Evolutionary conservation across 2,329 filamentous ascomycete species (phyloP).

Genomic region (Arthrobotrys sphaeroides): DNA sequence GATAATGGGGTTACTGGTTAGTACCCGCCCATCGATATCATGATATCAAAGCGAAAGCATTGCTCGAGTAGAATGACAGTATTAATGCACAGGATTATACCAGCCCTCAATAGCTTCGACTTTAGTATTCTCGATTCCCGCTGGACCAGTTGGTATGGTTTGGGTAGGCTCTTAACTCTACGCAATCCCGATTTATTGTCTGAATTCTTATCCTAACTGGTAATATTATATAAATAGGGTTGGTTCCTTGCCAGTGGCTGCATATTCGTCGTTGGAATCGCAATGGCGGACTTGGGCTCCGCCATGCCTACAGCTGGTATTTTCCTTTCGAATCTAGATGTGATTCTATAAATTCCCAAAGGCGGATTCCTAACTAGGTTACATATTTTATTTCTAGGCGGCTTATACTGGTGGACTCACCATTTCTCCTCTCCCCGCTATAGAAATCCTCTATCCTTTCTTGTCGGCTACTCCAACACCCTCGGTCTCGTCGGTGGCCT

Average conservation of each 20-base stretch:
- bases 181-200: no score
- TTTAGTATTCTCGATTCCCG: slow-evolving; percentile 69
- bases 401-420: slow-evolving; percentile 70
- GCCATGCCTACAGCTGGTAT: slow-evolving; percentile 52
- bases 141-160: slow-evolving; percentile 70
- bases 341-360: no score
- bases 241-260: slow-evolving; percentile 69
- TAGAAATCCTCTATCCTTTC: slow-evolving; percentile 65
- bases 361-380: neutral
- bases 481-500: slow-evolving; percentile 67
- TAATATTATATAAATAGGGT: slow-evolving; percentile 58
- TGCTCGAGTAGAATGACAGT: neutral
- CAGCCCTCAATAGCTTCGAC: slow-evolving; percentile 68
- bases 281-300: slow-evolving; percentile 65
- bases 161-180: slow-evolving; percentile 66
- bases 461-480: slow-evolving; percentile 46
- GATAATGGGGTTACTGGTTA: slow-evolving; percentile 68
- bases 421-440: slow-evolving; percentile 68
- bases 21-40: slow-evolving; percentile 58
- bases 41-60: no score
- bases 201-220: slow-evolving; percentile 8
- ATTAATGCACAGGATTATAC: neutral
- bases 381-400: slow-evolving; percentile 62
- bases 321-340: no score
- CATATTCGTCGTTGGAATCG: slow-evolving; percentile 70